Evolutionary conservation across 805 yeast species (phyloP).

Genomic region (Kregervanrija delftensis): DNA sequence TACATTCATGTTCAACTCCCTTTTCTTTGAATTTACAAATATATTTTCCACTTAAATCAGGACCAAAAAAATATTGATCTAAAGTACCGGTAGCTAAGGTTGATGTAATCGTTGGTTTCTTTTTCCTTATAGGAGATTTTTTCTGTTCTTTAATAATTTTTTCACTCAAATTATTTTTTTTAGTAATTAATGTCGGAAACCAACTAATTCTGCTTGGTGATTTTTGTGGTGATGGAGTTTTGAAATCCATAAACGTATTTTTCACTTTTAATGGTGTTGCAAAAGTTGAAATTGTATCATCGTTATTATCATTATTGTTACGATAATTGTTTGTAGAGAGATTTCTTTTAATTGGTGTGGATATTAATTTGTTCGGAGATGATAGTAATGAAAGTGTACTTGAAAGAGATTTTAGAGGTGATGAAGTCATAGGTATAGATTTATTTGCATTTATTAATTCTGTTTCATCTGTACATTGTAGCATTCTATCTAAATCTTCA

Average conservation of each 20-base stretch:
- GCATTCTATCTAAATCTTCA: background rate
- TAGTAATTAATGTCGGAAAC: constrained; percentile 30
- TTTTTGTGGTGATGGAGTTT: constrained; percentile 25
- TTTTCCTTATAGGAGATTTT: constrained; percentile 40
- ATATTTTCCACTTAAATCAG: constrained; percentile 63
- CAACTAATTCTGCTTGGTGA: constrained; percentile 24
- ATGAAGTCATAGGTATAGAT: background rate
- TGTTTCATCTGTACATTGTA: no score
- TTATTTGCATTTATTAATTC: background rate
- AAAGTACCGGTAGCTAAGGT: constrained; percentile 85
- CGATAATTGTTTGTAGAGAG: constrained; percentile 16
- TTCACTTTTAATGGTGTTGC: constrained; percentile 24
- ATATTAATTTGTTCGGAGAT: background rate
- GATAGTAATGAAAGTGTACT: constrained; percentile 1
- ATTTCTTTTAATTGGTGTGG: constrained; percentile 31
- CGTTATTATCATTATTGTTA: constrained; percentile 5
- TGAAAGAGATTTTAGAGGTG: constrained; percentile 3
- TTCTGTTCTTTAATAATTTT: constrained; percentile 30
- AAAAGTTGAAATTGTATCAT: constrained; percentile 10
- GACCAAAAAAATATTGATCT: constrained; percentile 77
- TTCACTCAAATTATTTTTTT: constrained; percentile 24
- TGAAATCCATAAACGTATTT: constrained; percentile 15
- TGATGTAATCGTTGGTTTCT: constrained; percentile 48
- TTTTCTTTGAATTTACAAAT: constrained; percentile 51
- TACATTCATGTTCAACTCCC: constrained; percentile 49